A percentile compares a stretch with the other conserved stretches of the same genome.
These are phyloP conservation scores for Tilletia indica DNA, from an alignment of 1,284 basidiomycete species.

Conservation along the genomic window DNA sequence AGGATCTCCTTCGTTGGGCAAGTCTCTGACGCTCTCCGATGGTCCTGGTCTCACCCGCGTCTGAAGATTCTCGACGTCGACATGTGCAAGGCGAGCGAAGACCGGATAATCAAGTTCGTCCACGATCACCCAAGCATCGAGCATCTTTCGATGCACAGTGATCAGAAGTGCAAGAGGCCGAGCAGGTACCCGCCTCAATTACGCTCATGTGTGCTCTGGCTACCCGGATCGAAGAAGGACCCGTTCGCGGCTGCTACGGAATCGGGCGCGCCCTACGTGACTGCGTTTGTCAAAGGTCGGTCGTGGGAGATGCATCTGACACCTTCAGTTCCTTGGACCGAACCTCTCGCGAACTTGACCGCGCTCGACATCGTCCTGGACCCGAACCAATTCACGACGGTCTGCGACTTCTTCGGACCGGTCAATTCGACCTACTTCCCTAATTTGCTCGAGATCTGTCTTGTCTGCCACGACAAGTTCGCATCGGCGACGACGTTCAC, in stretches of 20 bases:
- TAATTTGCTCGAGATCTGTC: slow-evolving; percentile 6
- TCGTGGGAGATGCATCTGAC: background rate
- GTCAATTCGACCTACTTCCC: background rate
- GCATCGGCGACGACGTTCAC: background rate
- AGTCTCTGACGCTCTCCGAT: background rate
- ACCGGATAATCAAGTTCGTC: background rate
- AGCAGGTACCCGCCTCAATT: slow-evolving; percentile 5
- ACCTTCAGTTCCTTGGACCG: background rate
- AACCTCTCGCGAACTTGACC: background rate
- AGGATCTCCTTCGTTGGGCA: background rate
- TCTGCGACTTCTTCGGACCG: background rate
- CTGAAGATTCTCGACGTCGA: background rate
- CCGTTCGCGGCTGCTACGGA: slow-evolving; percentile 3
- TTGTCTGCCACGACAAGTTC: background rate
- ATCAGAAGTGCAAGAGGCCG: background rate
- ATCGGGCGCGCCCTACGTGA: background rate
- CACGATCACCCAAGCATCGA: slow-evolving; percentile 11
- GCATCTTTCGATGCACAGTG: slow-evolving; percentile 1
- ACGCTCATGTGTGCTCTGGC: background rate
- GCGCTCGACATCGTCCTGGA: slow-evolving; percentile 2
- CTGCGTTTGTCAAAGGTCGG: background rate
- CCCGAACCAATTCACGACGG: background rate
- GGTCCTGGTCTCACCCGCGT: background rate
- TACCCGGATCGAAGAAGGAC: background rate
- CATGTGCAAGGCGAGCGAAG: slow-evolving; percentile 1